phyloP scores from a whole-genome alignment of 768 basidiomycete species.

The Suillus ampliporus region DNA sequence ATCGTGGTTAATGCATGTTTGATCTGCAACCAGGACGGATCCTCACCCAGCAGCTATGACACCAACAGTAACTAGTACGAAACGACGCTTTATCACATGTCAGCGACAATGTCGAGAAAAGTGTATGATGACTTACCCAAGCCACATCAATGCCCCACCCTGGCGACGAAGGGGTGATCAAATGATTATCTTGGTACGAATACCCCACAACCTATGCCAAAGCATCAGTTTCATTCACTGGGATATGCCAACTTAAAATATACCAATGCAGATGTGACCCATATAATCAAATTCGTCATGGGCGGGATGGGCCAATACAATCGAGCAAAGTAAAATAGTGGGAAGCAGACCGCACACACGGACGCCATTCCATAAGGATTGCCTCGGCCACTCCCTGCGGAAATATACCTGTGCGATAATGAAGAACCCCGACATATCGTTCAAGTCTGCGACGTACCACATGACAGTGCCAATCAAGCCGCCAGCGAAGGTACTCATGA shows the following conservation, averaged over 20 bases:
- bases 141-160: conserved; percentile 71
- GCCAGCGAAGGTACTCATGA: conserved; percentile 69
- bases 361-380: conserved; percentile 76
- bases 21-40: background rate
- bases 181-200: conserved; percentile 68
- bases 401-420: conserved; percentile 61
- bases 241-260: conserved; percentile 22
- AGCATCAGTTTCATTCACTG: background rate
- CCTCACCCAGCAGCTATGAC: conserved; percentile 79
- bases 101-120: background rate
- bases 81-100: conserved; percentile 53
- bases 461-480: conserved; percentile 65
- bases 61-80: conserved; percentile 71
- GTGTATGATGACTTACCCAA: conserved; percentile 53
- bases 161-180: conserved; percentile 51
- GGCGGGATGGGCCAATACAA: conserved; percentile 77
- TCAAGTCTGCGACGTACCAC: conserved; percentile 53
- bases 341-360: conserved; percentile 70
- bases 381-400: conserved; percentile 61
- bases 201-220: conserved; percentile 68
- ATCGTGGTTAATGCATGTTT: conserved; percentile 12
- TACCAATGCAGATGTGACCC: conserved; percentile 67
- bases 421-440: background rate
- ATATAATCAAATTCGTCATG: conserved; percentile 73
- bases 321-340: conserved; percentile 71